Base-by-base conservation (phyloP, 768 basidiomycete genomes). In the Trametes cingulata region DNA sequence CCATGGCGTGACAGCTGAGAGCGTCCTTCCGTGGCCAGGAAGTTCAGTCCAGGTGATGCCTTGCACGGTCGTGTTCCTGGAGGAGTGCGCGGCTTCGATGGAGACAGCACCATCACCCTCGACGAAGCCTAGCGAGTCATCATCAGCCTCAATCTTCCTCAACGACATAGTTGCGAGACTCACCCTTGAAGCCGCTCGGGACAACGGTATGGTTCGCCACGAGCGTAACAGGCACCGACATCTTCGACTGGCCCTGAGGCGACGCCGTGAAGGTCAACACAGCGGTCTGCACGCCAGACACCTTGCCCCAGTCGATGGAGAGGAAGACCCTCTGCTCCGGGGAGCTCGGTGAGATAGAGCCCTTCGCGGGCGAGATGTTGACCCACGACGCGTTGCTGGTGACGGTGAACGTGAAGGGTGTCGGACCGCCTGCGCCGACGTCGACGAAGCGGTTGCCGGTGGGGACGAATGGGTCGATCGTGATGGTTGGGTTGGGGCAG, bases 21-120 rank as follows among this genome's bases (percentile, higher is more conserved):
- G 72, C 0, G 84, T 86, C 12, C 80, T 74, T 6, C 88, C 87
- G 53, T 85, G 82, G 1, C 83, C 82, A 2, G 83, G 83, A 5
- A 91, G 69, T 48, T 84, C 80, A 8, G 76, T 79, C 85, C 86
- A 89, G 6, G 78, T 71, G 49, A 86, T 77, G 6, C 80, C 82
- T 41, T 77, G 71, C 6, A 83, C 83, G 6, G 76, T 68, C 0
- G 74, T 75, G 67, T 78, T 80, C 20, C 69, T 75, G 2, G 79
- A 74, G 0, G 80, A 75, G 68, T 90, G 87, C 2, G 79, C 83
- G 27, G 86, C 87, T 64, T 90, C 87, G 25, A 89, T 86, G 0
- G 84, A 83, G 33, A 90, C 76, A n/a, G 79, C 82, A 12, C 86
- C 85, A 41, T 82, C 78, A n/a, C 80, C 83, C 63, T 90, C 85